These are phyloP conservation scores for Acanthamoeba rhysodes DNA, from an alignment of 208 protist genomes.

Conservation along the genomic window DNA sequence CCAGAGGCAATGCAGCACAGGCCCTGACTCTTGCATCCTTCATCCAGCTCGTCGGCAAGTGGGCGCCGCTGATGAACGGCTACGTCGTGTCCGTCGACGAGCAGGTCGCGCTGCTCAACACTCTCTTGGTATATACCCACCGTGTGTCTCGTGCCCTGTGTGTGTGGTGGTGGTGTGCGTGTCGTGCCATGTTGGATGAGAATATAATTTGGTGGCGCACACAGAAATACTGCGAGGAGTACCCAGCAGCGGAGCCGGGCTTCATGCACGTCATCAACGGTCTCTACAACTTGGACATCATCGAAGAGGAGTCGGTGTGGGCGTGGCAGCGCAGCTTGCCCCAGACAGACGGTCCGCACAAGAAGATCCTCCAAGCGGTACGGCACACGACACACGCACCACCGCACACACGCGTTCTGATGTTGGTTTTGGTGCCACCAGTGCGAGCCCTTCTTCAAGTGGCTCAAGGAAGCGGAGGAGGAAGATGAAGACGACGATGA, in stretches of 20 bases:
- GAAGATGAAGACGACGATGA: not conserved
- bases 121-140: not conserved
- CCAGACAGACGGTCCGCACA: not conserved
- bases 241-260: not conserved
- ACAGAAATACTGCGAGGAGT: conserved; percentile 69
- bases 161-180: too few species aligned
- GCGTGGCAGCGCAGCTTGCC: not conserved
- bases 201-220: too few species aligned
- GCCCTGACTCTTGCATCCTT: not conserved
- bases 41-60: conserved; percentile 14
- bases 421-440: not conserved
- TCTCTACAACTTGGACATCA: conserved; percentile 64
- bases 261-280: conserved; percentile 27
- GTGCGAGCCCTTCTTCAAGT: conserved; percentile 32
- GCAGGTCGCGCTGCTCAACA: conserved; percentile 6
- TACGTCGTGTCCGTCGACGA: conserved; percentile 43
- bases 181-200: too few species aligned
- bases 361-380: conserved; percentile 38
- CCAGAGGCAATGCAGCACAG: too few species aligned
- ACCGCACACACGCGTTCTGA: too few species aligned
- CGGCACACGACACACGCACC: too few species aligned
- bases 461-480: conserved; percentile 23
- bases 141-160: too few species aligned
- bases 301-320: conserved; percentile 37
- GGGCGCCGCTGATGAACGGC: conserved; percentile 50